Evolutionary conservation across 495 filamentous ascomycete genomes (phyloP), one percentile per base, ranked within the genome.

Genomic region (Talaromyces stipitatus): DNA sequence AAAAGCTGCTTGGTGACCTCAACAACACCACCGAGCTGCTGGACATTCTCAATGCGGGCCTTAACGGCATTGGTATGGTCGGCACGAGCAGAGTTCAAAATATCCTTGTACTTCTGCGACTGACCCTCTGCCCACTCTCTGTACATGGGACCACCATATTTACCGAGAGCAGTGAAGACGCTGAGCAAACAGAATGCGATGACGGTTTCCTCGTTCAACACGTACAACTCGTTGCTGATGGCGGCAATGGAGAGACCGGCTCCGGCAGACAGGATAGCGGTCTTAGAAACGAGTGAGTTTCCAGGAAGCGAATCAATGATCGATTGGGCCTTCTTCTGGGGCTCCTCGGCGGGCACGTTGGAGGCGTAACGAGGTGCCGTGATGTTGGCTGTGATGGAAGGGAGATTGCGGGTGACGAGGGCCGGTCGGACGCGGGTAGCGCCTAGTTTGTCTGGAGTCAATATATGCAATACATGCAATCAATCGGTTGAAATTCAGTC

Each of bases 161-260:
- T 91, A 71, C 83, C 90, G 63, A 96, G 80, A 53, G 84, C 90
- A 65, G 76, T 87, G 85, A 95, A 97, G 59, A 97, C 86, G 66
- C 84, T 90, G 65, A 97, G 78, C 58, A 97, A 77, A 70, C 85
- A 90, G 77, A 99, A 80, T 55, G 88, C 87, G 64, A 95, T 88
- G 65, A 99, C 85, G 58, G 91, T 82, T 80, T 99, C 95, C 80
- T 97, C 92, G 78, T 97, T 99, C 73, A 99, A 80, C 71, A 99
- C 90, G 74, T 97, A 99, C 79, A 97, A 87, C 80, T 99, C 95
- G 77, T 96, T 99, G 86, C 88, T 92, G 78, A 99, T 91, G 67
- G 94, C 95, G 68, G 91, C 94, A 66, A 96, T 81, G 63, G 89
- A 91, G 60, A 92, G 69, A 78, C 90, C 92, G 69, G 95, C 90